Evolutionary conservation across 768 basidiomycete species (phyloP).

Genomic region (Hydnum rufescens): DNA sequence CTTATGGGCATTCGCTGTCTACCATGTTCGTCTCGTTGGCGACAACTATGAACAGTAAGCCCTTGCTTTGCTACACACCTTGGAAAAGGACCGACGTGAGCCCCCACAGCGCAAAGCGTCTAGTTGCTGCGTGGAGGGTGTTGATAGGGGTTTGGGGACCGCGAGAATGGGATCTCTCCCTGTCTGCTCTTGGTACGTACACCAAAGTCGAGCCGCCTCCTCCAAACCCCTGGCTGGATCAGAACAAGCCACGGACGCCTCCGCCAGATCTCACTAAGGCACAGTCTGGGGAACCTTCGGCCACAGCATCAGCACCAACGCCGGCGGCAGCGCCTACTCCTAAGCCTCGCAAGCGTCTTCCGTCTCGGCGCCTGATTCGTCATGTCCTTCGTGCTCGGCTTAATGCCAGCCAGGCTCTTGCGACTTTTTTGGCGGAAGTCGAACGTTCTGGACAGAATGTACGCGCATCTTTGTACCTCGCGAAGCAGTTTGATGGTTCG

Average conservation of each 20-base stretch:
- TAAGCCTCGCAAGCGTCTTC: conserved; percentile 23
- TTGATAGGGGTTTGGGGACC: conserved; percentile 90
- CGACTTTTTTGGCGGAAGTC: conserved; percentile 48
- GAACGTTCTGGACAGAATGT: conserved; percentile 23
- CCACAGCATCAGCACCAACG: conserved; percentile 14
- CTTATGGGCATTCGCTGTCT: conserved; percentile 61
- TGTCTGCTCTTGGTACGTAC: conserved; percentile 53
- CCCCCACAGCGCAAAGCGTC: conserved; percentile 49
- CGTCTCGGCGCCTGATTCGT: conserved; percentile 67
- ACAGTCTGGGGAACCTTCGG: conserved; percentile 11
- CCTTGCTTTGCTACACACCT: conserved; percentile 7
- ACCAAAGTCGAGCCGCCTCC: conserved; percentile 45
- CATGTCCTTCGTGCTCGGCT: conserved; percentile 77
- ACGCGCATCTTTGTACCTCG: conserved; percentile 31
- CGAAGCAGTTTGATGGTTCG: conserved; percentile 7
- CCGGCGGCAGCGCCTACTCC: conserved; percentile 8
- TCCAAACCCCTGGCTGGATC: conserved; percentile 50
- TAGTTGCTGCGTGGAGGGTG: conserved; percentile 90
- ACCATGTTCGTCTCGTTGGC: conserved; percentile 75
- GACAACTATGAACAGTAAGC: conserved; percentile 69
- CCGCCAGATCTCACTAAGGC: conserved; percentile 7
- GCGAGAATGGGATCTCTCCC: conserved; percentile 58
- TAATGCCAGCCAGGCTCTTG: conserved; percentile 60
- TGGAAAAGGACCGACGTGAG: neutral
- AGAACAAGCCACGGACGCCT: conserved; percentile 3